A percentile compares a stretch with the other conserved stretches of the same genome.
These are phyloP conservation scores for Heliocybe sulcata DNA, from an alignment of 1,284 basidiomycete genomes.

Conservation along the genomic window DNA sequence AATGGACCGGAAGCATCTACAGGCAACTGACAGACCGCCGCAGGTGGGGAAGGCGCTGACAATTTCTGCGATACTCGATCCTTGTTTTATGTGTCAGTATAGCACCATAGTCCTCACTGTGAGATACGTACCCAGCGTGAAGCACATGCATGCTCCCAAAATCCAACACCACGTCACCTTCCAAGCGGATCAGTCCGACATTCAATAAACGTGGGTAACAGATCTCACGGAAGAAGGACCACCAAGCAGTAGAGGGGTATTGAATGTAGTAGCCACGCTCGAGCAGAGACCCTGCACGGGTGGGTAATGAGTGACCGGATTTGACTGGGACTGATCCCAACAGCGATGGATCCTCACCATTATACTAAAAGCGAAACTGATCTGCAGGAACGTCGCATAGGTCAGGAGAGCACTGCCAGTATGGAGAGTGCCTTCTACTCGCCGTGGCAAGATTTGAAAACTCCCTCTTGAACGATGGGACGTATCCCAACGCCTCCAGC, in stretches of 20 bases:
- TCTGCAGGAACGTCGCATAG: conserved; percentile 28
- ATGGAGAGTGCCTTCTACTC: neutral
- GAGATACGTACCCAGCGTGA: conserved; percentile 46
- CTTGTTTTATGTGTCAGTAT: conserved; percentile 13
- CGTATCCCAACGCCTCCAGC: conserved; percentile 53
- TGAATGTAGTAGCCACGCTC: conserved; percentile 76
- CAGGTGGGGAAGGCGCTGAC: conserved; percentile 79
- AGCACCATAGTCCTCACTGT: neutral
- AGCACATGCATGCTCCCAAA: conserved; percentile 67
- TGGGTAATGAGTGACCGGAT: neutral
- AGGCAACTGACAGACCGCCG: conserved; percentile 71
- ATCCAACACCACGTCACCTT: conserved; percentile 80
- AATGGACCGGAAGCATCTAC: too few species aligned
- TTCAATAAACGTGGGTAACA: neutral
- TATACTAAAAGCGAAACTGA: conserved; percentile 74
- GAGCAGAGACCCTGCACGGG: conserved; percentile 60
- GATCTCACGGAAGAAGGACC: conserved; percentile 66
- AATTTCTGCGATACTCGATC: conserved; percentile 73
- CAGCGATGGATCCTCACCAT: conserved; percentile 39
- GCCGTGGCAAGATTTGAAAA: conserved; percentile 65
- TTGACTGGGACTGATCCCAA: neutral
- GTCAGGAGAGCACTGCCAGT: neutral
- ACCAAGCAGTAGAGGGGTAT: conserved; percentile 69
- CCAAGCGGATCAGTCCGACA: conserved; percentile 5
- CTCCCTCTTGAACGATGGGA: conserved; percentile 66